Base-by-base conservation (phyloP, 2,329 filamentous ascomycete species). In the Cordyceps fumosorosea region DNA sequence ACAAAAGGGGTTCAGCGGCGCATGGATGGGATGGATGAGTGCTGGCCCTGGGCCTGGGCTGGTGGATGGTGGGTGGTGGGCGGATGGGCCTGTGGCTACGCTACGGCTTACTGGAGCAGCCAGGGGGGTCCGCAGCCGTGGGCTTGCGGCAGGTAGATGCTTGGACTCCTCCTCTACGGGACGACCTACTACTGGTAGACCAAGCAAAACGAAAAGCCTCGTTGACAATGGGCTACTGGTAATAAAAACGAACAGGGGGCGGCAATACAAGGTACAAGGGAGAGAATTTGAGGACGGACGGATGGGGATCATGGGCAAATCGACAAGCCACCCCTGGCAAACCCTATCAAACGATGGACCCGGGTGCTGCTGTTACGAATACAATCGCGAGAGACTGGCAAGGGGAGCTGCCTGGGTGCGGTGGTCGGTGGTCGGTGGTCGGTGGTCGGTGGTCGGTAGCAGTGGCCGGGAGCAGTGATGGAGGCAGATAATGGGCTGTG, bases 1-100 rank as follows among this genome's bases (percentile, higher is more conserved):
- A 45, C 45, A 62, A 56, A 62, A 56, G 52, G 54, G 60, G 52
- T 62, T 56, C 60, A 56, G 52, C 60, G 52, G 24, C 51, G 44
- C 40, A 56, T 54, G 59, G 59, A 51, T 29, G 59, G 44, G 44
- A 37, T 44, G 56, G 56, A 48, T 51, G 56, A 40, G 6, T 24
- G 40, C 6, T 56, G 54, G 22, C 18, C 44, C 44, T n/a, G 6
- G 44, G 7, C n/a, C 44, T 20, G 44, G n/a, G 3, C 14, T 18
- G 3, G 29, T 34, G 24, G 26, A 32, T 50, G 22, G 16, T 50
- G 22, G 47, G 14, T 50, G 40, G 40, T 18, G 14, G 47, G 47
- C 14, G 24, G 47, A 51, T 51, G 48, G 24, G 11, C 34, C 34
- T 37, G 34, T 37, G 34, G 34, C 34, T 37, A 12, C 34, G 32